These are phyloP conservation scores for Paecilomyces sp. DNA, from an alignment of 2,329 filamentous ascomycete genomes.

Conservation along the genomic window DNA sequence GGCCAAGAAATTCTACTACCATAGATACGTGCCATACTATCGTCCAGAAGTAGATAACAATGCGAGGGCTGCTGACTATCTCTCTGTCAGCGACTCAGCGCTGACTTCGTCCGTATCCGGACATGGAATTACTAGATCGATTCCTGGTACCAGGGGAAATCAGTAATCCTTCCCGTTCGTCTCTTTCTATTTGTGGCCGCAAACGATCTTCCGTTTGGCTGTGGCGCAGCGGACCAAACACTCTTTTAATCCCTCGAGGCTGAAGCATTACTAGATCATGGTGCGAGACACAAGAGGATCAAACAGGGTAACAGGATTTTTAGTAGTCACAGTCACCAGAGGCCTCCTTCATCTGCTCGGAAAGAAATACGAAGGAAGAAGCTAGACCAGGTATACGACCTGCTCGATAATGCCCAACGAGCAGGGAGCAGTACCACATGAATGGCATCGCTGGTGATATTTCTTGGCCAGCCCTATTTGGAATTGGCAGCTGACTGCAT, in stretches of 20 bases:
- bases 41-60: background rate
- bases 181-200: background rate
- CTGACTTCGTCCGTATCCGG: background rate
- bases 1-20: background rate
- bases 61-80: background rate
- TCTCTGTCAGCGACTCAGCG: background rate
- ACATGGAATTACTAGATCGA: background rate
- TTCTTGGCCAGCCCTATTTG: background rate
- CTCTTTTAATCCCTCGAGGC: background rate
- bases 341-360: background rate
- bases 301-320: too few species aligned
- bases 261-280: background rate
- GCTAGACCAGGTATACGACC: too few species aligned
- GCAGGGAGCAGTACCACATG: background rate
- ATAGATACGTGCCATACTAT: background rate
- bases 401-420: too few species aligned
- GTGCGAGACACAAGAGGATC: background rate
- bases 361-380: background rate
- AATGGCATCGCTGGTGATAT: background rate
- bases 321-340: background rate
- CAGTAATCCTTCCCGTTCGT: background rate
- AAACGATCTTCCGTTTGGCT: background rate
- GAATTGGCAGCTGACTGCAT: background rate
- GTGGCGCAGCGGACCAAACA: background rate
- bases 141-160: background rate